Evolutionary conservation across 352 stramenopile species (phyloP).

Genomic region (Phytophthora megakarya): DNA sequence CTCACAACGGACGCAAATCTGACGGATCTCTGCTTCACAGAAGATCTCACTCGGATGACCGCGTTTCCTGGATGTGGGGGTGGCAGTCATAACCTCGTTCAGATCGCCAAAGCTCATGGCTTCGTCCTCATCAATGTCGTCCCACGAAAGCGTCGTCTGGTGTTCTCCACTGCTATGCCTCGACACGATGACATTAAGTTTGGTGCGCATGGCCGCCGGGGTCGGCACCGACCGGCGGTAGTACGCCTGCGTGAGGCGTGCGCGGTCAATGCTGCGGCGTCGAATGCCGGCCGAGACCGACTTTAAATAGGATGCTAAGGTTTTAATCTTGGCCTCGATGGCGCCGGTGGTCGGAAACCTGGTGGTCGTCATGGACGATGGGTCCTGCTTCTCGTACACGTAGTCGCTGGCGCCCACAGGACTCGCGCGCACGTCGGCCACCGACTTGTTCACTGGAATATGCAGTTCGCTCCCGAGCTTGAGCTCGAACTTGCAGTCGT

Average conservation of each 20-base stretch:
- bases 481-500: conserved; percentile 43
- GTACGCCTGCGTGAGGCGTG: conserved; percentile 49
- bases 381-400: conserved; percentile 32
- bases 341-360: conserved; percentile 8
- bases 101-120: conserved; percentile 36
- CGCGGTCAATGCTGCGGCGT: conserved; percentile 40
- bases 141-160: conserved; percentile 53
- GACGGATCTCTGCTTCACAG: conserved; percentile 52
- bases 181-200: conserved; percentile 49
- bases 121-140: conserved; percentile 46
- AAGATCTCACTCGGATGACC: conserved; percentile 51
- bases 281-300: conserved; percentile 47
- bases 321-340: conserved; percentile 50
- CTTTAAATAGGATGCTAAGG: conserved; percentile 50
- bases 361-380: conserved; percentile 16
- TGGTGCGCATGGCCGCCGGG: conserved; percentile 40
- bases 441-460: conserved; percentile 31
- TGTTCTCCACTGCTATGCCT: conserved; percentile 51
- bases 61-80: conserved; percentile 56
- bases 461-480: conserved; percentile 45
- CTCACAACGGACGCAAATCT: conserved; percentile 53
- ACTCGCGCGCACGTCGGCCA: conserved; percentile 32
- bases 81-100: conserved; percentile 51
- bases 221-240: conserved; percentile 49
- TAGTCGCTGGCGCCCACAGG: conserved; percentile 27